A percentile compares a stretch with the other conserved stretches of the same genome.
phyloP scores from a whole-genome alignment of 345 rosid species.

The Heritiera littoralis region DNA sequence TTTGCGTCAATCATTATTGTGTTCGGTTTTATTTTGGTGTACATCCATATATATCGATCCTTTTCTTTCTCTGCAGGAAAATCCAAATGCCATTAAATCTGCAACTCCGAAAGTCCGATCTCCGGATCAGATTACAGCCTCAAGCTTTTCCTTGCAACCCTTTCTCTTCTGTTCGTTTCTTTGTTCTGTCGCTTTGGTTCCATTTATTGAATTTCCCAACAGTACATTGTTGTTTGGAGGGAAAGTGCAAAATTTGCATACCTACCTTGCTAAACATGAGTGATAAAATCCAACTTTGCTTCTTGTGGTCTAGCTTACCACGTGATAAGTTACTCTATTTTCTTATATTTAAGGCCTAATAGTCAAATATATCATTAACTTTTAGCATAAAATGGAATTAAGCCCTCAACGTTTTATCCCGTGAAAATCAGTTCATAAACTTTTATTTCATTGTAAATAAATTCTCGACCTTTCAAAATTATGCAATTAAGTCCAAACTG shows the following conservation, averaged over 20 bases:
- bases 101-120: background rate
- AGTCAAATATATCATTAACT: too few relatives aligned
- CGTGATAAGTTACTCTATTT: too few relatives aligned
- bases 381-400: too few relatives aligned
- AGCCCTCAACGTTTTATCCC: too few relatives aligned
- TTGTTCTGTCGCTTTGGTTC: background rate
- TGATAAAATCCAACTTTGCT: background rate
- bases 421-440: too few relatives aligned
- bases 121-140: background rate
- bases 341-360: too few relatives aligned
- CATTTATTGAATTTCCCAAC: background rate
- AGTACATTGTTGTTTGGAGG: background rate
- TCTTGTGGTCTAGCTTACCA: too few relatives aligned
- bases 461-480: too few relatives aligned
- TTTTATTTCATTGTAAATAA: too few relatives aligned
- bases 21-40: too few relatives aligned
- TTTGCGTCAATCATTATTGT: too few relatives aligned
- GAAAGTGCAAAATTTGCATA: background rate
- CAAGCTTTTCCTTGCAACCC: background rate
- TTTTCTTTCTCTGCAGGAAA: background rate
- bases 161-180: background rate
- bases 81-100: conserved; percentile 2
- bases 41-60: background rate
- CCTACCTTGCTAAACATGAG: background rate
- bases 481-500: too few relatives aligned